Conservation (phyloP, 2,329 filamentous ascomycete species). For the Hortaea werneckii region DNA sequence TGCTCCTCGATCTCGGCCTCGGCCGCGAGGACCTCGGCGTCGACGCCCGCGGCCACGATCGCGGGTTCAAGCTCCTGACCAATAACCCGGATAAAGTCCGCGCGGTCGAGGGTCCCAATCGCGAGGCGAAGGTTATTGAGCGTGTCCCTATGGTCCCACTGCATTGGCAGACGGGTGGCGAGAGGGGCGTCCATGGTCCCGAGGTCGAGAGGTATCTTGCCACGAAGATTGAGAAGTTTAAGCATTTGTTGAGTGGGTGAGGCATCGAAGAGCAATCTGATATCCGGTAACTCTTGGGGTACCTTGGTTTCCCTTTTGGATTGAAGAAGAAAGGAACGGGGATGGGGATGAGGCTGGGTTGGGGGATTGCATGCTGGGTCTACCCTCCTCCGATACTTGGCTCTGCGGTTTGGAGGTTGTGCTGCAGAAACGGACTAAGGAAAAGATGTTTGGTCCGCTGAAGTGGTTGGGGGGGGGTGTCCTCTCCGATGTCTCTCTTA, state of each 20-base stretch:
- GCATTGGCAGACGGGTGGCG: slow-evolving; percentile 72
- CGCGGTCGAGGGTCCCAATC: slow-evolving; percentile 81
- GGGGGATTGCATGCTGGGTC: too few species aligned
- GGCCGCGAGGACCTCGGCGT: background rate
- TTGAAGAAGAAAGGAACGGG: too few species aligned
- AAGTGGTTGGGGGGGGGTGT: too few species aligned
- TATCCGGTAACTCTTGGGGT: too few species aligned
- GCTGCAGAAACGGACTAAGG: too few species aligned
- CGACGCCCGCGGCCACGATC: slow-evolving; percentile 41
- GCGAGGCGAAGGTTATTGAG: slow-evolving; percentile 80
- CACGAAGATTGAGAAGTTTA: slow-evolving; percentile 61
- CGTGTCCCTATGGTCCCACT: slow-evolving; percentile 91
- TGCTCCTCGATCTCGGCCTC: slow-evolving; percentile 74
- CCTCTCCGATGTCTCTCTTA: too few species aligned
- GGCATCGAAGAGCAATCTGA: background rate
- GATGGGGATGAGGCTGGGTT: too few species aligned
- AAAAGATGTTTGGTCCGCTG: too few species aligned
- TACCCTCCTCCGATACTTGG: too few species aligned
- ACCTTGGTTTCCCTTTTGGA: too few species aligned
- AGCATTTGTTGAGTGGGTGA: slow-evolving; percentile 36
- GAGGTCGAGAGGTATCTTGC: slow-evolving; percentile 91
- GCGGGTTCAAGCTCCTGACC: slow-evolving; percentile 71
- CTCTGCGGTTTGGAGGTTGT: too few species aligned
- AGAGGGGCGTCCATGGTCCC: slow-evolving; percentile 70
- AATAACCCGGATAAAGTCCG: slow-evolving; percentile 97